These are phyloP conservation scores for Dactylellina haptotyla DNA, from an alignment of 2,329 filamentous ascomycete genomes.

Conservation along the genomic window DNA sequence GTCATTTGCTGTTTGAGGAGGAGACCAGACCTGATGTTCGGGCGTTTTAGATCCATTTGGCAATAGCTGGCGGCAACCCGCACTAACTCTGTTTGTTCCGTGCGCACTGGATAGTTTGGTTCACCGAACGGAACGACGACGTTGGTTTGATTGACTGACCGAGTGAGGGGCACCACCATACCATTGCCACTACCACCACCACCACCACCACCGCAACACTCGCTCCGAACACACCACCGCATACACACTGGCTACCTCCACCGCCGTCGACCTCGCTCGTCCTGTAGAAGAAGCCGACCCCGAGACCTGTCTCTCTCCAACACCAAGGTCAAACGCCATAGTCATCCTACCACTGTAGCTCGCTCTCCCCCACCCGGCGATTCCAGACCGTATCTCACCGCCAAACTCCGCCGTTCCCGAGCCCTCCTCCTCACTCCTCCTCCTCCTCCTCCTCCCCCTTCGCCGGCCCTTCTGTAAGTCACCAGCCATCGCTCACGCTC, in stretches of 20 bases:
- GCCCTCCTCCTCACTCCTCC: conserved; percentile 36
- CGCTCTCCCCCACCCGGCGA: neutral
- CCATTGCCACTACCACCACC: conserved; percentile 1
- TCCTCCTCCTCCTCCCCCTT: neutral
- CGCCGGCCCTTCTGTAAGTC: neutral
- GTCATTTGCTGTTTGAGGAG: neutral
- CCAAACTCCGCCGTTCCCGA: conserved; percentile 32
- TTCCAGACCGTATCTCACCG: neutral
- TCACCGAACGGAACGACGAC: too few relatives aligned
- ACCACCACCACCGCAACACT: neutral
- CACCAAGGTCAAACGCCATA: conserved; percentile 21
- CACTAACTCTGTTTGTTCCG: conserved; percentile 39
- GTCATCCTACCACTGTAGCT: conserved; percentile 31
- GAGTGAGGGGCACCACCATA: neutral
- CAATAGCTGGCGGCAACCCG: conserved; percentile 1
- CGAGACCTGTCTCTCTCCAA: too few relatives aligned
- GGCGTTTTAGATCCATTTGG: conserved; percentile 33
- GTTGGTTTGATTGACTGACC: too few relatives aligned
- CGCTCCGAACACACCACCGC: neutral
- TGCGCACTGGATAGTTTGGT: conserved; percentile 25
- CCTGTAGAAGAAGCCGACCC: too few relatives aligned
- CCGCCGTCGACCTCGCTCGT: too few relatives aligned
- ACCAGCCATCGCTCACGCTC: conserved; percentile 2
- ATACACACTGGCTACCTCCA: neutral
- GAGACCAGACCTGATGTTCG: conserved; percentile 18